Percentiles rank a stretch among this genome's conserved stretches.
These are phyloP conservation scores for Artemisia argyi DNA, from an alignment of 129 eudicot genomes.

Conservation along the genomic window DNA sequence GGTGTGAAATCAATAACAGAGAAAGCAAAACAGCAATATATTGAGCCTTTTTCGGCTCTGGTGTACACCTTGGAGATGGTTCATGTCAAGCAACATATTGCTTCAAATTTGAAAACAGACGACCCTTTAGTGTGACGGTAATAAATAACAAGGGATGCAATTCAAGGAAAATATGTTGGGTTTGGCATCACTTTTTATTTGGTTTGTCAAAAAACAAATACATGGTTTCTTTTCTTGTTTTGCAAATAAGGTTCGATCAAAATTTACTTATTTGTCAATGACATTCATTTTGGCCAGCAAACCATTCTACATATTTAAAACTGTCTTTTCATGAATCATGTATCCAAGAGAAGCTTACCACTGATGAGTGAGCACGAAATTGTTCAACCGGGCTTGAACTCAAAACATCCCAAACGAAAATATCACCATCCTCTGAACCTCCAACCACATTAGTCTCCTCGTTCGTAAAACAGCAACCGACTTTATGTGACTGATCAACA, in stretches of 20 bases:
- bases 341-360: constrained; percentile 49
- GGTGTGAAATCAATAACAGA: background rate
- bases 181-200: too few relatives aligned
- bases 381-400: constrained; percentile 73
- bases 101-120: background rate
- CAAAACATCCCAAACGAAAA: constrained; percentile 89
- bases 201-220: too few relatives aligned
- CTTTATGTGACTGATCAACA: constrained; percentile 69
- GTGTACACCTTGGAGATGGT: too few relatives aligned
- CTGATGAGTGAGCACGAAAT: constrained; percentile 89
- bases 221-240: background rate
- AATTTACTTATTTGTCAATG: background rate
- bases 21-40: background rate
- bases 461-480: constrained; percentile 91
- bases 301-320: background rate
- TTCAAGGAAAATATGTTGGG: background rate
- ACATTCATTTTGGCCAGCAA: background rate
- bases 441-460: constrained; percentile 80
- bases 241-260: background rate
- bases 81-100: background rate
- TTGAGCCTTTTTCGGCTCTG: too few relatives aligned
- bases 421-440: constrained; percentile 92
- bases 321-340: background rate
- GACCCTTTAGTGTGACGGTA: background rate
- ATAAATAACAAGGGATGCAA: background rate